These are phyloP conservation scores for Beauveria sp. DNA, from an alignment of 2,329 filamentous ascomycete species.

Conservation along the genomic window DNA sequence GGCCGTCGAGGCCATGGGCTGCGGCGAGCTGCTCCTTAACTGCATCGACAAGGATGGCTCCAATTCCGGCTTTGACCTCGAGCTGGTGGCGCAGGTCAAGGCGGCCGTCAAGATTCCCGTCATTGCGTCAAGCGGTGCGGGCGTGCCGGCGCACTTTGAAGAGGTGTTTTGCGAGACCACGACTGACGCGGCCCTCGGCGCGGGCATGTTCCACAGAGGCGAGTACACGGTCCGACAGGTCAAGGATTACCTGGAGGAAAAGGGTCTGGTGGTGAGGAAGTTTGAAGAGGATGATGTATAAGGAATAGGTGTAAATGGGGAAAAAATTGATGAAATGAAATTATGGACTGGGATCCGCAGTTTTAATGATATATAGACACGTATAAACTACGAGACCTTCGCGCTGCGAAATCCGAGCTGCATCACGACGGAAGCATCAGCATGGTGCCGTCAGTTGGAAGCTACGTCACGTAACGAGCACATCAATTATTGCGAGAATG, in stretches of 20 bases:
- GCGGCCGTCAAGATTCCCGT: constrained; percentile 81
- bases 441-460: too few species aligned
- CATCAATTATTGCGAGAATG: too few species aligned
- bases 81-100: constrained; percentile 86
- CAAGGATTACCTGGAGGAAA: constrained; percentile 68
- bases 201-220: constrained; percentile 93
- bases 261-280: constrained; percentile 69
- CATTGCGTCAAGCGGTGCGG: constrained; percentile 89
- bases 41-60: constrained; percentile 97
- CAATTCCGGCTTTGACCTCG: constrained; percentile 89
- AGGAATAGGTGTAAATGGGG: too few species aligned
- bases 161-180: constrained; percentile 82
- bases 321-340: too few species aligned
- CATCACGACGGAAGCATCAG: too few species aligned
- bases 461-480: too few species aligned
- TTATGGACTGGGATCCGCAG: neutral
- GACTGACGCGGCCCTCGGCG: constrained; percentile 88
- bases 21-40: constrained; percentile 90
- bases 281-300: constrained; percentile 62
- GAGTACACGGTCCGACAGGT: constrained; percentile 94
- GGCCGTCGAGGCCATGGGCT: constrained; percentile 92
- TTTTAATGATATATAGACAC: constrained; percentile 5
- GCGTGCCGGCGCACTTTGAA: constrained; percentile 77
- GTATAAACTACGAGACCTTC: neutral
- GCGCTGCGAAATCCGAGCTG: neutral